phyloP scores from a whole-genome alignment of 257 asterid genomes.

The Mentha longifolia region DNA sequence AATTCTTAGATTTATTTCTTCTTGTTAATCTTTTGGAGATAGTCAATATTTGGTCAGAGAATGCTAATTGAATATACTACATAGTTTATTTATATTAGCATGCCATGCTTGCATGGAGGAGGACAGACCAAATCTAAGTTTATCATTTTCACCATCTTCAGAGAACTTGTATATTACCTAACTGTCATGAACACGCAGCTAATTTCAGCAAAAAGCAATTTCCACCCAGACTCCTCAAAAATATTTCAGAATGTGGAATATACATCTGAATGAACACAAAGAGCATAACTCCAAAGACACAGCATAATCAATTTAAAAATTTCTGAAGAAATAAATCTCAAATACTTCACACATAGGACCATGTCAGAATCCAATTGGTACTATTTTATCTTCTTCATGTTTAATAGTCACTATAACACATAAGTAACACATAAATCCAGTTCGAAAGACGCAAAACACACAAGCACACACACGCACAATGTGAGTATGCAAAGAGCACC shows the following conservation, averaged over 20 bases:
- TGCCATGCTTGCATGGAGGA: slow-evolving; percentile 99
- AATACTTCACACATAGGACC: background rate
- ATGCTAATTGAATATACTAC: background rate
- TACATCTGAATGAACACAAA: background rate
- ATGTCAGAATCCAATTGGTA: background rate
- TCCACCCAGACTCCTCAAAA: slow-evolving; percentile 1
- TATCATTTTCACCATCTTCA: slow-evolving; percentile 78
- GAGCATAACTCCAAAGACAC: background rate
- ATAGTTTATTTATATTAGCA: no score
- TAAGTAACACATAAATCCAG: background rate
- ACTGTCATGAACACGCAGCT: slow-evolving; percentile 45
- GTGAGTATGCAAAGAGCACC: background rate
- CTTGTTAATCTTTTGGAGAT: background rate
- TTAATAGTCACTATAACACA: background rate
- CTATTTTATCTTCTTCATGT: background rate
- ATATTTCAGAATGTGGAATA: background rate
- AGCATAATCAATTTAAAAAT: background rate
- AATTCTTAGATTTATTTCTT: background rate
- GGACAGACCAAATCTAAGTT: slow-evolving; percentile 77
- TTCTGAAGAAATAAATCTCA: background rate
- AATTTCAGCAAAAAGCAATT: slow-evolving; percentile 15
- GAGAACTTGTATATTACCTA: slow-evolving; percentile 80
- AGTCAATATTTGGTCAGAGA: background rate
- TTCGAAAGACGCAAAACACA: background rate
- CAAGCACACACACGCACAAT: background rate